phyloP scores from a whole-genome alignment of 805 yeast species.

The Nakazawaea holstii region DNA sequence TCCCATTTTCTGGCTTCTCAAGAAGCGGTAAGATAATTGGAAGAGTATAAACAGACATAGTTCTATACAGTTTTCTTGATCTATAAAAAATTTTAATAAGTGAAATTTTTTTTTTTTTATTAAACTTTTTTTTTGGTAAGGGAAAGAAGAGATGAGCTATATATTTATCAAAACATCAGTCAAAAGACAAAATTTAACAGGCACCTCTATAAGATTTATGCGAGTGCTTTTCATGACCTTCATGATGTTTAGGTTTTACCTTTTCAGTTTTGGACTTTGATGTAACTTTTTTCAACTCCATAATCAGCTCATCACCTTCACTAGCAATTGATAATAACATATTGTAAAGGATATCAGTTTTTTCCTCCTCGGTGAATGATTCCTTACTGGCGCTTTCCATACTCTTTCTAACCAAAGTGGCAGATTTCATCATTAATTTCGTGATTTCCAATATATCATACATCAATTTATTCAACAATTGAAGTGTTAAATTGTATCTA shows the following conservation, averaged over 20 bases:
- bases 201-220: slow-evolving; percentile 25
- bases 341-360: slow-evolving; percentile 33
- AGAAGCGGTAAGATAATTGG: neutral
- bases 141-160: neutral
- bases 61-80: no score
- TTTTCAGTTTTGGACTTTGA: neutral
- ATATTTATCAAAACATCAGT: neutral
- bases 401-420: slow-evolving; percentile 32
- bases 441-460: slow-evolving; percentile 49
- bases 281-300: slow-evolving; percentile 18
- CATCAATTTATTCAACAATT: slow-evolving; percentile 59
- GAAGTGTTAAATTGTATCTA: slow-evolving; percentile 59
- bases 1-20: slow-evolving; percentile 5
- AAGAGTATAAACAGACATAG: slow-evolving; percentile 3
- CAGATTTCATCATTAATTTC: slow-evolving; percentile 47
- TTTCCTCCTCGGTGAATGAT: slow-evolving; percentile 17
- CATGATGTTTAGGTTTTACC: slow-evolving; percentile 1
- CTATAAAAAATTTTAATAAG: neutral
- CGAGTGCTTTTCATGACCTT: slow-evolving; percentile 9
- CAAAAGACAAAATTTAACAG: slow-evolving; percentile 19
- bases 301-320: slow-evolving; percentile 41
- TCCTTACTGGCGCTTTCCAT: slow-evolving; percentile 12
- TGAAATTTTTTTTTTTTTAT: no score
- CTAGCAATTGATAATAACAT: slow-evolving; percentile 51
- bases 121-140: no score